phyloP scores from a whole-genome alignment of 768 basidiomycete genomes.

The Hypholoma sublateritium region DNA sequence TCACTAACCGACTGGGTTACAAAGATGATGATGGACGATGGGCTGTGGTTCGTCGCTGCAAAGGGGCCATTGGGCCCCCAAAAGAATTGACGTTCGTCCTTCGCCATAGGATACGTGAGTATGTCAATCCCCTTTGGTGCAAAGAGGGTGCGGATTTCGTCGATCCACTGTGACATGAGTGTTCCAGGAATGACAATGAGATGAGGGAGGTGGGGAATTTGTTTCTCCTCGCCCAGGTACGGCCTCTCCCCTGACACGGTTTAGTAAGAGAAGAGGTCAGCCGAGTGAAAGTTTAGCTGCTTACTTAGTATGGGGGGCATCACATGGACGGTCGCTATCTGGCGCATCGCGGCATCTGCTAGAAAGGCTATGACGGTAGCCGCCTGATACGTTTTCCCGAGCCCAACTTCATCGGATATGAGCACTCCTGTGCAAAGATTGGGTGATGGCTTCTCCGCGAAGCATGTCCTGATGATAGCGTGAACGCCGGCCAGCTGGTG shows the following conservation, averaged over 20 bases:
- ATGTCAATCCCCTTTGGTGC: constrained; percentile 20
- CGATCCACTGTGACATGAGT: constrained; percentile 21
- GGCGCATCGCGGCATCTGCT: constrained; percentile 1
- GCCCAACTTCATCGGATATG: constrained; percentile 29
- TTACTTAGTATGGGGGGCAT: background rate
- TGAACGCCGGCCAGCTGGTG: constrained; percentile 25
- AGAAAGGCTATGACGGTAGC: constrained; percentile 20
- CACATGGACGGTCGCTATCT: background rate
- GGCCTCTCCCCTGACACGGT: background rate
- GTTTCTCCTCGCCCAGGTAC: background rate
- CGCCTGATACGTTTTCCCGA: constrained; percentile 29
- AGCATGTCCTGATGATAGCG: constrained; percentile 15
- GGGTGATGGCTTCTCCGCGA: background rate
- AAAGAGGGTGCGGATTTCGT: constrained; percentile 17
- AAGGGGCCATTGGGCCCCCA: constrained; percentile 19
- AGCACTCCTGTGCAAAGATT: constrained; percentile 13
- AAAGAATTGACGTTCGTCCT: constrained; percentile 10
- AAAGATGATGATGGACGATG: constrained; percentile 18
- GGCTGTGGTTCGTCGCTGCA: constrained; percentile 1
- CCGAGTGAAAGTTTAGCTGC: background rate
- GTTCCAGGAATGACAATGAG: constrained; percentile 26
- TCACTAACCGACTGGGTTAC: constrained; percentile 24
- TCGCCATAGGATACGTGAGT: constrained; percentile 19
- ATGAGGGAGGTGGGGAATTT: constrained; percentile 15
- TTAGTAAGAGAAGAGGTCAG: background rate